These are phyloP conservation scores for Purshia tridentata DNA, from an alignment of 306 rosid genomes.

Conservation along the genomic window DNA sequence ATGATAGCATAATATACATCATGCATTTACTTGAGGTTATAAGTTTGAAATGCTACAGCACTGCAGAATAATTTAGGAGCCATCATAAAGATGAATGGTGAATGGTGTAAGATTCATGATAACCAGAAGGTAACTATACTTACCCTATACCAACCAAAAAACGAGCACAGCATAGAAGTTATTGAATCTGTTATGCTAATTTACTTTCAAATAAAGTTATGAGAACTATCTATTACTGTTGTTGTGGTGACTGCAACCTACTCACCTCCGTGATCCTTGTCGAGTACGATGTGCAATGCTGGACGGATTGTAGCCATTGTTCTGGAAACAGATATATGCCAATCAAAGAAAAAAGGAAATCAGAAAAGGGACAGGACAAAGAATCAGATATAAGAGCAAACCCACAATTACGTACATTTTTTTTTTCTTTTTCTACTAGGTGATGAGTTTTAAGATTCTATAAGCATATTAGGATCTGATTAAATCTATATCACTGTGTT, in stretches of 20 bases:
- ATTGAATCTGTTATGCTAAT: too few species aligned
- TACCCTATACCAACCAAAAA: too few species aligned
- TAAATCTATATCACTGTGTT: neutral
- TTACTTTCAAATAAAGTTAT: too few species aligned
- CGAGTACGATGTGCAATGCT: conserved; percentile 58
- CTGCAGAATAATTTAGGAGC: neutral
- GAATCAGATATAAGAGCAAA: neutral
- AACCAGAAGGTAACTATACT: neutral
- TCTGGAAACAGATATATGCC: conserved; percentile 34
- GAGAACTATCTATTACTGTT: too few species aligned
- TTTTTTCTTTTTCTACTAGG: neutral
- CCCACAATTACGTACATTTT: too few species aligned
- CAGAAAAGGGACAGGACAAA: conserved; percentile 2
- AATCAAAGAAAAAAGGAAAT: conserved; percentile 18
- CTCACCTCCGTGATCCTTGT: conserved; percentile 65
- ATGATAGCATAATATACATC: too few species aligned
- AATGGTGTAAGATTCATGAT: neutral
- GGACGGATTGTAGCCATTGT: conserved; percentile 56
- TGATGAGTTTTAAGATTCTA: neutral
- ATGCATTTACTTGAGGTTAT: neutral
- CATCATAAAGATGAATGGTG: neutral
- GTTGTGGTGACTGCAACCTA: conserved; percentile 13
- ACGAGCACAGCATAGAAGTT: too few species aligned
- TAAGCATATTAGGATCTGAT: neutral
- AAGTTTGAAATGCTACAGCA: neutral